phyloP scores from a whole-genome alignment of 305 asterid species.

The Salvia sclarea region DNA sequence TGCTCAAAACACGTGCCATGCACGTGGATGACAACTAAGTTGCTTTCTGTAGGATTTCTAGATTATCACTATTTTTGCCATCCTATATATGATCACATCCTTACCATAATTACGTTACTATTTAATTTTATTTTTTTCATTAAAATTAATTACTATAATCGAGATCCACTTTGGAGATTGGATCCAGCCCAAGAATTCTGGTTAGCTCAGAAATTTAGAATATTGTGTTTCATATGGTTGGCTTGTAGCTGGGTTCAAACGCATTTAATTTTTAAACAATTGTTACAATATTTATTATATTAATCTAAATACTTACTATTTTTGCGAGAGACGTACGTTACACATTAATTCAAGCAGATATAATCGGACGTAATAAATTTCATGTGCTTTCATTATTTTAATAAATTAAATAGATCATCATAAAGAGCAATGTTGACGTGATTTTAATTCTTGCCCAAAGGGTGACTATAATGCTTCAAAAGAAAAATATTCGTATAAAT shows the following conservation, averaged over 20 bases:
- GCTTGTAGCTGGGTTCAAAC: not conserved
- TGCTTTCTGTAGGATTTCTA: not conserved
- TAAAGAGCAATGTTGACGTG: not conserved
- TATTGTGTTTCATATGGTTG: not conserved
- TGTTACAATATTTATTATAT: too few relatives aligned
- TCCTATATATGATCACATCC: not conserved
- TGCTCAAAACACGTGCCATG: too few relatives aligned
- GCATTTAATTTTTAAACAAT: not conserved
- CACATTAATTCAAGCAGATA: not conserved
- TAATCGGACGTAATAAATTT: not conserved
- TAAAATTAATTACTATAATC: not conserved
- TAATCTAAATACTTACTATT: too few relatives aligned
- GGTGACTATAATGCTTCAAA: too few relatives aligned
- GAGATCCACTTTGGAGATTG: not conserved
- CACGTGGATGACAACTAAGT: conserved; percentile 1
- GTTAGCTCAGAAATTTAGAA: not conserved
- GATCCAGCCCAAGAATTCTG: not conserved
- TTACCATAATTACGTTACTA: not conserved
- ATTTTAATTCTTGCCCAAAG: too few relatives aligned
- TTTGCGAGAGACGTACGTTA: too few relatives aligned
- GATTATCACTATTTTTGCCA: not conserved
- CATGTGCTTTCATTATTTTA: not conserved
- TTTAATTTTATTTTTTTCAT: too few relatives aligned
- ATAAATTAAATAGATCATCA: too few relatives aligned
- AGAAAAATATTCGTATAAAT: too few relatives aligned